These are phyloP conservation scores for Annulohypoxylon truncatum DNA, from an alignment of 2,329 filamentous ascomycete species.

Conservation along the genomic window DNA sequence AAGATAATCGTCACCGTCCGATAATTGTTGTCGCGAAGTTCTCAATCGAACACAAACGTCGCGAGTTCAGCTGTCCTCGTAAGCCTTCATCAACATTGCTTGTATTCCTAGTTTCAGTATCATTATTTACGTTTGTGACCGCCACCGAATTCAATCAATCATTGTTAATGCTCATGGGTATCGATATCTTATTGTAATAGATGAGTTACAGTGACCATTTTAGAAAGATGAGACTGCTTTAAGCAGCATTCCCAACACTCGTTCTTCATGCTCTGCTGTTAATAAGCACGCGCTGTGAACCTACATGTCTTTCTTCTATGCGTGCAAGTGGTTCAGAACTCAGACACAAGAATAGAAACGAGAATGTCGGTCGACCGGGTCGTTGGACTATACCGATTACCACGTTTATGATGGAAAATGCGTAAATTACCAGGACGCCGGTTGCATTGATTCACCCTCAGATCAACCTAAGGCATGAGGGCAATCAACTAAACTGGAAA, in stretches of 20 bases:
- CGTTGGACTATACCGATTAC: neutral
- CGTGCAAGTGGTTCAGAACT: neutral
- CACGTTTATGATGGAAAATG: neutral
- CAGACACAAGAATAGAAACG: neutral
- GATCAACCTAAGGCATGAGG: neutral
- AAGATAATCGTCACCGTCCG: neutral
- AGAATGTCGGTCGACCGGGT: too few relatives aligned
- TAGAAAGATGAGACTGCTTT: neutral
- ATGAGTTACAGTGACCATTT: neutral
- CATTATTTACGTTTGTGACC: neutral
- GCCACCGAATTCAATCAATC: neutral
- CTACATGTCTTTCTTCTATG: neutral
- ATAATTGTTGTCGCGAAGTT: constrained; percentile 2
- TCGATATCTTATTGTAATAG: neutral
- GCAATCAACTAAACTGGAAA: neutral
- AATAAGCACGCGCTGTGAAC: neutral
- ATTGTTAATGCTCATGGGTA: neutral
- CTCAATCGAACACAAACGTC: constrained; percentile 2
- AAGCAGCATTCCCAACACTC: neutral
- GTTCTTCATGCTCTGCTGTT: neutral
- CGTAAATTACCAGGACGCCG: neutral
- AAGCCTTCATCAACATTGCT: neutral
- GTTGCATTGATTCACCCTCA: neutral
- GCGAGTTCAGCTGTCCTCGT: neutral
- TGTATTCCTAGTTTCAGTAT: neutral